A percentile compares a stretch with the other conserved stretches of the same genome.
Conservation (phyloP, 768 basidiomycete species). For the Chlorophyllum brunneum region DNA sequence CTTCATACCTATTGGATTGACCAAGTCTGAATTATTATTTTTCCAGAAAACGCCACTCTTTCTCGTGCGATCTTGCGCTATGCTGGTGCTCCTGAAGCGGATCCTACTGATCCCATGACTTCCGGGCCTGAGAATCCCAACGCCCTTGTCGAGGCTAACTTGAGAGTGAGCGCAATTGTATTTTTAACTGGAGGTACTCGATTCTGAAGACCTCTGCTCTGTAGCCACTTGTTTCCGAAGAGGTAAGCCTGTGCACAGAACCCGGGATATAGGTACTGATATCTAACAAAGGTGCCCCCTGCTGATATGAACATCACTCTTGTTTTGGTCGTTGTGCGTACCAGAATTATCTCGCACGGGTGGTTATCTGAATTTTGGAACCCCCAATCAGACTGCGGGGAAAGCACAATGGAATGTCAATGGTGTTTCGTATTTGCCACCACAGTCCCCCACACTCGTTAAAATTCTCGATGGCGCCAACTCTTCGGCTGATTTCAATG, state of each 20-base stretch:
- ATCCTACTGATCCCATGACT: constrained; percentile 27
- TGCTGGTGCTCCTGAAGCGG: constrained; percentile 30
- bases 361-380: neutral
- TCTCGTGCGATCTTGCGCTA: constrained; percentile 37
- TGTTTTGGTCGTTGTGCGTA: constrained; percentile 20
- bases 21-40: too few relatives aligned
- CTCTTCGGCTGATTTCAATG: constrained; percentile 17
- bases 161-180: constrained; percentile 4
- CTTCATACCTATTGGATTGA: constrained; percentile 21
- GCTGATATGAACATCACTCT: constrained; percentile 24
- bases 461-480: constrained; percentile 24
- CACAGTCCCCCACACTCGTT: constrained; percentile 19
- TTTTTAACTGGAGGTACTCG: neutral
- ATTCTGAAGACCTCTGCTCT: too few relatives aligned
- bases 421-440: constrained; percentile 23
- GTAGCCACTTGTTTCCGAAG: constrained; percentile 19
- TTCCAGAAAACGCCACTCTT: constrained; percentile 26
- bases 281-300: constrained; percentile 20
- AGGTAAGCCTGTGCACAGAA: too few relatives aligned
- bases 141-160: constrained; percentile 23
- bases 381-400: constrained; percentile 10
- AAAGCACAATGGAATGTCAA: constrained; percentile 26
- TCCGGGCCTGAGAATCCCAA: constrained; percentile 19
- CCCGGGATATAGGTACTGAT: too few relatives aligned
- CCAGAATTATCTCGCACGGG: neutral